These are phyloP conservation scores for Tulasnella sp. DNA, from an alignment of 768 basidiomycete genomes.

Conservation along the genomic window DNA sequence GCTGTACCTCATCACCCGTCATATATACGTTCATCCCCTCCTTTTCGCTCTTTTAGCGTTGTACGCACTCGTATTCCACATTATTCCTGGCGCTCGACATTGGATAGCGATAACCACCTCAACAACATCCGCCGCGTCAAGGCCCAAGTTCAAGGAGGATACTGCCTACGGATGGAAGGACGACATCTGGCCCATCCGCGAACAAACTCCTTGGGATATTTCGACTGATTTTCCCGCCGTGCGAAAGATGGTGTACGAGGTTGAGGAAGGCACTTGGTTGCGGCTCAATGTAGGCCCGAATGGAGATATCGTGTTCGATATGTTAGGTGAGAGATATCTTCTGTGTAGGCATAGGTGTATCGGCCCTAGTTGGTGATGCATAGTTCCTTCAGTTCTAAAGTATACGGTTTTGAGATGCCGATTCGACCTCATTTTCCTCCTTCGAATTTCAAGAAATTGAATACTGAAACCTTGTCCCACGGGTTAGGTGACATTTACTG, in stretches of 20 bases:
- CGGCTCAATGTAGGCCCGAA: conserved; percentile 39
- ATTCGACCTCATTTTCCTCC: too few species aligned
- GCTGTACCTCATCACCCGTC: not conserved
- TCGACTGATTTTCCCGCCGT: conserved; percentile 65
- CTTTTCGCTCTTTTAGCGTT: too few species aligned
- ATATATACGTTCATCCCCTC: too few species aligned
- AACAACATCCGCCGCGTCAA: not conserved
- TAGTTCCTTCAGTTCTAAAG: conserved; percentile 21
- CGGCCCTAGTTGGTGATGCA: too few species aligned
- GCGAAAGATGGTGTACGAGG: conserved; percentile 54
- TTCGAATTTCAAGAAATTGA: too few species aligned
- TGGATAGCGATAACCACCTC: not conserved
- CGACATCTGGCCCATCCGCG: conserved; percentile 47
- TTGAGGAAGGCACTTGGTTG: conserved; percentile 66
- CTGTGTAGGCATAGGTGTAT: too few species aligned
- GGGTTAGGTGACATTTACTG: conserved; percentile 61
- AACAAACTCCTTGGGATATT: conserved; percentile 53
- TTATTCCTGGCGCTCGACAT: not conserved
- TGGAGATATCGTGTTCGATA: conserved; percentile 13
- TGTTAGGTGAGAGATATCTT: conserved; percentile 28
- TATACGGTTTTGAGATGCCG: not conserved
- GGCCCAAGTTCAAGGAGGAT: conserved; percentile 19
- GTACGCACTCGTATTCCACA: not conserved
- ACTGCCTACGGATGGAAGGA: conserved; percentile 39
- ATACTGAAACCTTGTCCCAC: too few species aligned